Evolutionary conservation across 2,329 filamentous ascomycete species (phyloP), one percentile per base, ranked within the genome.

Genomic region (Venturia pyrina): DNA sequence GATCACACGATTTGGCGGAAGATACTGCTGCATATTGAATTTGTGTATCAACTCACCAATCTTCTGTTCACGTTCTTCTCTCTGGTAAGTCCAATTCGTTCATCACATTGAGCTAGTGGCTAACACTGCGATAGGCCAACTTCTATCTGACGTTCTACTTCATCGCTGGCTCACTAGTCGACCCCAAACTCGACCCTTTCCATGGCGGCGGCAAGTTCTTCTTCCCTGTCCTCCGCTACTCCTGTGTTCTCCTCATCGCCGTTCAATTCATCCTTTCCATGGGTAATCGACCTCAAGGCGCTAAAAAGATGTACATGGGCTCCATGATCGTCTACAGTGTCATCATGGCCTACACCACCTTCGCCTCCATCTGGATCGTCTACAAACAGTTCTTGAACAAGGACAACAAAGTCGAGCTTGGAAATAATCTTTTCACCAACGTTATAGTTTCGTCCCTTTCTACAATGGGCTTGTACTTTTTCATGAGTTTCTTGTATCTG

Each of bases 141-240:
- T 99, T 98, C 82, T 99, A 98, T 77, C 87, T 99, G 64, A 96
- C 93, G 66, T 99, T 99, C 79, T 99, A 93, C 83, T 99, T 99
- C 80, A 89, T 99, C 70, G 92, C 92, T 28, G 95, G 95, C 56
- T 96, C 93, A 50, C 83, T 99, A 19, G 85, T 89, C 0, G 91
- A 98, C 72, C 80, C 85, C 0, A 80, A 81, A 34, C 81, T 96
- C 69, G 95, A 99, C 75, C 96, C 96, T 0, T 99, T 99, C 19
- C 90, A 96, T 77, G 84, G 87, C 68, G 88, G 96, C 69, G 93
- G 90, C 62, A 85, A 86, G 69, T 86, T 89, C 78, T 90, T 99
- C 75, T 99, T 98, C 78, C 85, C 87, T 68, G 82, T 97, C 67
- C 80, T 99, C 50, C 87, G 92, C 64, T 99, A 98, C 77, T 84